Base-by-base conservation (phyloP, 2,329 filamentous ascomycete species). In the Neoarthrinium moseri region DNA sequence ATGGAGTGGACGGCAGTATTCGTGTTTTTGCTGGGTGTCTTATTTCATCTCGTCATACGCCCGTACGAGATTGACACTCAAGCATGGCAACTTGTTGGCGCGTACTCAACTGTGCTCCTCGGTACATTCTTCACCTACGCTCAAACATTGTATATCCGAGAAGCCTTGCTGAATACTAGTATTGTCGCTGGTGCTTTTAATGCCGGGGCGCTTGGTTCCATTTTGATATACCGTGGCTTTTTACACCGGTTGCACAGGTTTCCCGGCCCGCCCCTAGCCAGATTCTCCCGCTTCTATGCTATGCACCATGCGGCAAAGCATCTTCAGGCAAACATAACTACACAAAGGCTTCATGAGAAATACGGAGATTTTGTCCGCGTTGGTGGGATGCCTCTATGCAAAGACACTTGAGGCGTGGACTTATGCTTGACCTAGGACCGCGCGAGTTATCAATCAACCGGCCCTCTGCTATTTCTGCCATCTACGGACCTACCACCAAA, bases 221-320 rank as follows among this genome's bases (percentile, higher is more conserved):
- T 44, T 2, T 6, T 44, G 8, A 6, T 44, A 4, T 44, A 51
- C 20, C 23, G 49, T 11, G 37, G 17, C 24, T 45, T 51, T 13
- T 49, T 49, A 30, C 49, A 49, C 24, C 17, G 49, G n/a, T 37
- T 51, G 24, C 36, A 42, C 13, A 40, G 12, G 29, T 51, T 51
- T 20, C 46, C 49, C 15, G 49, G 49, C 23, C 49, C 49, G 10
- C 37, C 37, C 17, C n/a, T 21, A 12, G 49, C 46, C 5, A 49
- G 32, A 5, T 10, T 51, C 4, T 46, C 46, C 7, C 30, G 39
- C 13, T 46, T 49, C 33, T 49, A 48, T 20, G 40, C 45, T 7
- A 37, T 45, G 37, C 17, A 22, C 29, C 33, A 20, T 27, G 38
- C 46, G 7, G 40, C n/a, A 24, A n/a, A 34, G n/a, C 17, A n/a